Conservation (phyloP, 257 asterid genomes). For the Solanum paucissectum region DNA sequence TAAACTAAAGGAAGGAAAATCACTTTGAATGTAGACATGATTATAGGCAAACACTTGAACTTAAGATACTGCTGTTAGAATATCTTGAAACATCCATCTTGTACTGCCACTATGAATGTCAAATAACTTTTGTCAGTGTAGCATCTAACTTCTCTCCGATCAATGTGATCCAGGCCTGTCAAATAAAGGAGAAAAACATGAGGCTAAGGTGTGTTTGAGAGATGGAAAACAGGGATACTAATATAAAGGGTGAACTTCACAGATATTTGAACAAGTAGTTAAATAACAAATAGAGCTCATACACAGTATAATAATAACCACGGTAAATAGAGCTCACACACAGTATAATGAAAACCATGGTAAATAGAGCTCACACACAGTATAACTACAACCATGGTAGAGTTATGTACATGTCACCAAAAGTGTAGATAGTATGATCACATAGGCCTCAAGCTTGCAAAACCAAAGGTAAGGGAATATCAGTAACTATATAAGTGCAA, state of each 20-base stretch:
- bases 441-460: not conserved
- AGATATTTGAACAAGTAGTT: not conserved
- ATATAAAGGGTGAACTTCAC: not conserved
- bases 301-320: not conserved
- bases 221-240: not conserved
- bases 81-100: not conserved
- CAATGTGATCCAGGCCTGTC: conserved; percentile 83
- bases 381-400: not conserved
- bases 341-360: not conserved
- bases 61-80: not conserved
- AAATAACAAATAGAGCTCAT: not conserved
- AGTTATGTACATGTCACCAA: not conserved
- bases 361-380: not conserved
- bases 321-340: not conserved
- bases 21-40: not conserved
- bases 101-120: not conserved
- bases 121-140: conserved; percentile 45
- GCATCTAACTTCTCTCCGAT: conserved; percentile 83
- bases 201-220: not conserved
- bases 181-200: conserved; percentile 4
- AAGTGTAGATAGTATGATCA: not conserved
- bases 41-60: not conserved
- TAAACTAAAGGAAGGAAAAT: not conserved
- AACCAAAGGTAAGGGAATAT: not conserved
- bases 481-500: not conserved